A percentile compares a stretch with the other conserved stretches of the same genome.
Evolutionary conservation across 352 stramenopile genomes (phyloP).

Genomic region (Aphanomyces invadans): DNA sequence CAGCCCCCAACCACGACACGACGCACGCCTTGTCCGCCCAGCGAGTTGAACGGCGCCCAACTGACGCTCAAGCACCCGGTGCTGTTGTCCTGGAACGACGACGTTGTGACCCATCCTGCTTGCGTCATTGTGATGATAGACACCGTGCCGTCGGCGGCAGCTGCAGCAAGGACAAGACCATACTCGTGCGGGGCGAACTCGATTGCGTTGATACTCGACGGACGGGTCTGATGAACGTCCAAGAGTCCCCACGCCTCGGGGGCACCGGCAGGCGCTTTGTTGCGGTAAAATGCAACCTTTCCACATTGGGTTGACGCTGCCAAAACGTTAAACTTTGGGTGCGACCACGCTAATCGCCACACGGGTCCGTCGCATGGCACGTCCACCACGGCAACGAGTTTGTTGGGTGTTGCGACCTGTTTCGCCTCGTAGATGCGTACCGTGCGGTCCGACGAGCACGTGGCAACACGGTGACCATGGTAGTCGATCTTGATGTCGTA

Average conservation of each 20-base stretch:
- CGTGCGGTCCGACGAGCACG: slow-evolving; percentile 73
- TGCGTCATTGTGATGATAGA: slow-evolving; percentile 75
- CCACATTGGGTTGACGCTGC: slow-evolving; percentile 72
- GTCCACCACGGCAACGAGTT: slow-evolving; percentile 57
- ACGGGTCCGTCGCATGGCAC: slow-evolving; percentile 62
- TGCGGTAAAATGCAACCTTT: slow-evolving; percentile 78
- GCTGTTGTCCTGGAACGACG: slow-evolving; percentile 65
- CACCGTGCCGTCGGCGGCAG: slow-evolving; percentile 73
- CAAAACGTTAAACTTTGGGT: slow-evolving; percentile 78
- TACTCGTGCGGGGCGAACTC: slow-evolving; percentile 84
- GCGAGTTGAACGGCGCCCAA: slow-evolving; percentile 81
- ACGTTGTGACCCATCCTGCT: slow-evolving; percentile 72
- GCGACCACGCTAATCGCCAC: slow-evolving; percentile 74
- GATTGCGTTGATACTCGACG: slow-evolving; percentile 67
- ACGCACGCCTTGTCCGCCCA: slow-evolving; percentile 70
- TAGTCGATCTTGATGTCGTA: slow-evolving; percentile 87
- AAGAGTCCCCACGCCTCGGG: slow-evolving; percentile 69
- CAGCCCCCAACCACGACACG: slow-evolving; percentile 53
- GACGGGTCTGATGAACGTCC: slow-evolving; percentile 65
- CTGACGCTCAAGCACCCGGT: slow-evolving; percentile 72
- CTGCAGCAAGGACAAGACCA: slow-evolving; percentile 66
- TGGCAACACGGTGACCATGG: slow-evolving; percentile 75
- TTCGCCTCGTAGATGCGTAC: slow-evolving; percentile 81
- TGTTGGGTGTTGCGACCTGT: slow-evolving; percentile 27
- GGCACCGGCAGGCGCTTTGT: slow-evolving; percentile 30